Conservation (phyloP, 2,329 filamentous ascomycete genomes). For the Nectriaceae sp. region DNA sequence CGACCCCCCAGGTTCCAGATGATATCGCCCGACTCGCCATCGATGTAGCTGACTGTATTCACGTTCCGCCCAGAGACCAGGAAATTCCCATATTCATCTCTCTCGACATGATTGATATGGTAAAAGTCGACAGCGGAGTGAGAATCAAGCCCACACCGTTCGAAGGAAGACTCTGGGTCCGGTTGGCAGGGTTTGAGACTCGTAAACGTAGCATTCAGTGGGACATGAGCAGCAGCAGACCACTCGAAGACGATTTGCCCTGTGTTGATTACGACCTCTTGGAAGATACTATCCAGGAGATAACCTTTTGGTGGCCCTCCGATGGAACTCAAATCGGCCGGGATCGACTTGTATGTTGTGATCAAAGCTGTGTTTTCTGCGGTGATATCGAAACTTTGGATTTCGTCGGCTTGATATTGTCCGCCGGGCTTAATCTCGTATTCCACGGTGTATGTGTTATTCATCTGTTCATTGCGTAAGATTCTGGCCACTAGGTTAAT, state of each 20-base stretch:
- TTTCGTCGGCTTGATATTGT: background rate
- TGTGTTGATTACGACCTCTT: background rate
- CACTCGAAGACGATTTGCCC: conserved; percentile 3
- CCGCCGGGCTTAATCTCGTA: background rate
- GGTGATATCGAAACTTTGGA: conserved; percentile 3
- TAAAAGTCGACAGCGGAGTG: conserved; percentile 3
- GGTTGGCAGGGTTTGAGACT: background rate
- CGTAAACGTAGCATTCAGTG: background rate
- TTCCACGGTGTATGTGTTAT: conserved; percentile 1
- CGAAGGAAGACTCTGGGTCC: conserved; percentile 1
- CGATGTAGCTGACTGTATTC: conserved; percentile 1
- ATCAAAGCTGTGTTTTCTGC: conserved; percentile 2
- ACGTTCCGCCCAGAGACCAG: background rate
- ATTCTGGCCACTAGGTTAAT: background rate
- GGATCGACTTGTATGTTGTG: conserved; percentile 1
- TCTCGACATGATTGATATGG: conserved; percentile 2
- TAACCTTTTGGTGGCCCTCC: conserved; percentile 1
- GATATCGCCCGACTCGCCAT: background rate
- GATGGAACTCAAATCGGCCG: background rate
- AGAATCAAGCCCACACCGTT: background rate
- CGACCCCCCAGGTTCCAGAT: conserved; percentile 2
- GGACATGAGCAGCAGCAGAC: background rate
- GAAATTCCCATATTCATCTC: background rate
- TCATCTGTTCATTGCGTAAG: conserved; percentile 1
- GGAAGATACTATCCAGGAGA: conserved; percentile 4